phyloP scores from a whole-genome alignment of 2,329 filamentous ascomycete genomes.

The Pseudogymnoascus sp. region DNA sequence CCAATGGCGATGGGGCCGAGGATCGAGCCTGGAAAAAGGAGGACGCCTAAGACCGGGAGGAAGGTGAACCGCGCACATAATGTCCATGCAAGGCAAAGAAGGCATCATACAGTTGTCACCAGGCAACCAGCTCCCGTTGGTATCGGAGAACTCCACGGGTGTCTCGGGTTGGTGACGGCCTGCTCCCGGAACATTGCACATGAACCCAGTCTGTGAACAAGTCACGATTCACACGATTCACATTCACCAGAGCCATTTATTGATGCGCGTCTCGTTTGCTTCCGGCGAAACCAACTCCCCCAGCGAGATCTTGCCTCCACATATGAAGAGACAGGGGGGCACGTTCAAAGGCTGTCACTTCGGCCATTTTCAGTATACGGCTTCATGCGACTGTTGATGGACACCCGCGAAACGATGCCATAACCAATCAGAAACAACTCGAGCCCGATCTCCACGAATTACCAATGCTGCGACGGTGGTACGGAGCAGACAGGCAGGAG shows the following conservation, averaged over 20 bases:
- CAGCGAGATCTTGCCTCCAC: not conserved
- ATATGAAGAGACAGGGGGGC: not conserved
- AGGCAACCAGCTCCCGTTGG: not conserved
- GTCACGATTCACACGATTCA: not conserved
- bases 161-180: not conserved
- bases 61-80: constrained; percentile 4
- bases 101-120: constrained; percentile 1
- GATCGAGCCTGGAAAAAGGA: not conserved
- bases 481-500: not conserved
- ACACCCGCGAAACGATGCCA: constrained; percentile 1
- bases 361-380: not conserved
- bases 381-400: not conserved
- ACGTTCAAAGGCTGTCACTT: not conserved
- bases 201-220: constrained; percentile 5
- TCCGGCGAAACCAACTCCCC: not conserved
- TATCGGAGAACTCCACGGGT: not conserved
- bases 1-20: not conserved
- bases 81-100: constrained; percentile 6
- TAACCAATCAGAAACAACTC: constrained; percentile 4
- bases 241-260: constrained; percentile 1
- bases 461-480: not conserved
- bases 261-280: constrained; percentile 6
- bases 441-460: not conserved
- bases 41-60: not conserved
- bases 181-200: constrained; percentile 2